Evolutionary conservation across 441 rosid species (phyloP), one percentile per base, ranked within the genome.

Genomic region (Viola pubescens): DNA sequence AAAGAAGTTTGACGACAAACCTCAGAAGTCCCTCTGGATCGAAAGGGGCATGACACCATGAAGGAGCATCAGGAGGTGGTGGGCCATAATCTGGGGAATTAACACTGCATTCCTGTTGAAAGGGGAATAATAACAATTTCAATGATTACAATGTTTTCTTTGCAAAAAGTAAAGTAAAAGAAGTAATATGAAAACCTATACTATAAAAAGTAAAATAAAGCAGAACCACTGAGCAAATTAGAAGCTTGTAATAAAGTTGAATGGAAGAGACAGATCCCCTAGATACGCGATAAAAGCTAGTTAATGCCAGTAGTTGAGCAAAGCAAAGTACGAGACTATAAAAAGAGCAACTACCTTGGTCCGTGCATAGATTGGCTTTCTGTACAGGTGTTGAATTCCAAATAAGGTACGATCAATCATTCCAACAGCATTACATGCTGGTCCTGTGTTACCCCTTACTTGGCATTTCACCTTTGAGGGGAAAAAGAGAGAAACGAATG

Each of bases 41-140:
- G 62, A 86, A 91, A 39, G 97, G 96, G 59, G 96, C 96, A 72
- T 81, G 88, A 73, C 96, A 91, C 97, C 97, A 91, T 62, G 91
- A 70, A 64, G 97, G 94, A 59, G 97, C 91, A 58, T 77, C 74
- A 37, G 70, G 75, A 55, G 96, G 97, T 57, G 80, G 65, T 4
- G 91, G 86, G 37, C 95, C 94, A 60, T 75, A 63, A 45, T 70
- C 77, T 59, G 97, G 97, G 50, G 81, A 87, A 61, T 82, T 73
- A 52, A 78, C 70, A 71, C 97, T 89, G 82, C 97, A 89, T 75
- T 75, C 74, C 96, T 84, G 75, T 43, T 38, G 56, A 59, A 63
- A 13, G 49, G 52, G 43, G 51, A 63, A 61, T 42, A 34, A 1
- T 10, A 48, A 8, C 39, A 12, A 3, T 16, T 10, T 14, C 6